Base-by-base conservation (phyloP, 148 eudicot genomes). In the Dysphania ambrosioides region DNA sequence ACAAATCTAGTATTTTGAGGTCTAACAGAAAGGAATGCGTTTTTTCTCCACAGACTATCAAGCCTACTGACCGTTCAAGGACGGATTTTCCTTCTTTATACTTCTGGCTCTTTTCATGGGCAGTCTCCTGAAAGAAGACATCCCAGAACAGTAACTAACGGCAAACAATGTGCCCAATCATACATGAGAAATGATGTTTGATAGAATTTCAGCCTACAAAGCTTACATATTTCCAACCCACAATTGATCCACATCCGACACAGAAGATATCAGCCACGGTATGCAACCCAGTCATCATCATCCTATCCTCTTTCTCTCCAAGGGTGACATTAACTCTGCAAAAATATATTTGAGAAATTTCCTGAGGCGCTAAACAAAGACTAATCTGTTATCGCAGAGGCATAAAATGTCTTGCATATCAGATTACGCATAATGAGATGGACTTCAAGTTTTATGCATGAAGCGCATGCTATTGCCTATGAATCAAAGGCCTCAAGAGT, bases 71-170 rank as follows among this genome's bases (percentile, higher is more conserved):
- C 98, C 98, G 81, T 74, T 93, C 98, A 51, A 93, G 98, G 79
- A 93, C 97, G 36, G 98, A 93, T 86, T 93, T 93, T 24, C 99
- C 99, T 87, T 92, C 97, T 83, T 95, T 95, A 89, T 95, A 95
- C 91, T 95, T 95, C 69, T 95, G 91, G 79, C 55, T 74, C 89
- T 86, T 90, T 58, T 90, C 92, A 83, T 86, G 90, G 70, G 99
- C 99, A 79, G 83, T 84, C 75, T 95, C 99, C 99, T 95, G 91
- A 79, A 81, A 85, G 66, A 59, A 63, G 83, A 60, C 44, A 76
- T 36, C 67, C 47, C 74, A 68, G 30, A 66, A 74, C 69, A 79
- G 74, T 81, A 72, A 79, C 59, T 77, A 77, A 59, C 64, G 53
- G 61, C 60, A 34, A 41, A 26, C 51, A 23, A 66, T 19, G 29